Base-by-base conservation (phyloP, 192 early-diverging fungal species). In the Coemansia sp. region DNA sequence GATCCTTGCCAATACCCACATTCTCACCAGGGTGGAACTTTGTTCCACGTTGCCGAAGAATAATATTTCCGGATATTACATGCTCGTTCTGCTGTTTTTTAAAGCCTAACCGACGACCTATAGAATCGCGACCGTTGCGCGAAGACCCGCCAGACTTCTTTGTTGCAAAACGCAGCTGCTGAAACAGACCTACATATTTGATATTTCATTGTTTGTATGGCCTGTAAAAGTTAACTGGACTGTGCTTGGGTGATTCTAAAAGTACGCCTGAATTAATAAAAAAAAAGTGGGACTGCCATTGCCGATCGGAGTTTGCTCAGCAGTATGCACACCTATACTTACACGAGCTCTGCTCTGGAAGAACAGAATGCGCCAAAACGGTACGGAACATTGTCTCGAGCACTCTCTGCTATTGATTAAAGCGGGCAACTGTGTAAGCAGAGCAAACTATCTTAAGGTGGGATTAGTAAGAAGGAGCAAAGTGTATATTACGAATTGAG, bases 61-160 rank as follows among this genome's bases (percentile, higher is more conserved):
- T 87, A 56, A 93, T 91, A 68, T 90, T 89, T 27, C 91, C 91
- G 1, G 88, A 82, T 44, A 88, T 78, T 22, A 91, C 91, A 38
- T 78, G 81, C 70, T 93, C 85, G 55, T 82, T 86, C 53, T 74
- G 70, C 69, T 68, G 65, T 54, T 88, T 88, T 82, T 93, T 93
- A 62, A 91, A 85, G 26, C 91, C 90, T 28, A 93, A 78, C 57
- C 88, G 83, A 69, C 86, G 84, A 84, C 90, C 90, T 24, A 88
- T 83, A 9, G 91, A 91, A 68, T 93, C 90, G 61, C 89, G 82
- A 30, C 86, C 86, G 74, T 91, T 93, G 54, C 87, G 86, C 47
- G 91, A 87, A 10, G 89, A 89, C 60, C 91, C 91, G 54, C 88
- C 89, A 12, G 88, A 81, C 68, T 87, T 88, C 68, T 93, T 93